phyloP scores from a whole-genome alignment of 1,284 basidiomycete species.

The Cryptococcus hybrid region DNA sequence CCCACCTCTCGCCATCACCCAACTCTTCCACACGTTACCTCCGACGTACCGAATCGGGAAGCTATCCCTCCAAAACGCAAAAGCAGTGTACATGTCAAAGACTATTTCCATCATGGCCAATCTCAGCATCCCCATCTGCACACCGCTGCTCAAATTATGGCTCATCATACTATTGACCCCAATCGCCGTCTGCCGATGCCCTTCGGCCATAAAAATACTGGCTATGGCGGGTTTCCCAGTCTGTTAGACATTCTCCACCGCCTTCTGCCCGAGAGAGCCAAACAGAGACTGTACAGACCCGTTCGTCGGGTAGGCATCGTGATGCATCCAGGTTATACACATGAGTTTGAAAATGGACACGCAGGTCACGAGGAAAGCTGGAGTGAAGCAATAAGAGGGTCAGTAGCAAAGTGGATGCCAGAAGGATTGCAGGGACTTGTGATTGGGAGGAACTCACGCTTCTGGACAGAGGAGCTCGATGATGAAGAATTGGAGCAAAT shows the following conservation, averaged over 20 bases:
- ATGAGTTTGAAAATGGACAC: not conserved
- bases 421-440: constrained; percentile 24
- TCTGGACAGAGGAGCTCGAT: constrained; percentile 39
- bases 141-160: not conserved
- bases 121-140: not conserved
- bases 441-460: constrained; percentile 35
- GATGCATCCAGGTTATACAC: constrained; percentile 6
- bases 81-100: not conserved
- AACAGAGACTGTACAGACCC: constrained; percentile 8
- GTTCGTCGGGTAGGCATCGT: constrained; percentile 5
- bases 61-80: not conserved
- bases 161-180: not conserved
- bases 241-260: constrained; percentile 13
- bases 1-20: not conserved
- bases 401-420: constrained; percentile 34
- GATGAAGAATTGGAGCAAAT: constrained; percentile 38
- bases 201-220: constrained; percentile 15
- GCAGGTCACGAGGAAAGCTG: constrained; percentile 17
- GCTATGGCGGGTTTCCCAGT: constrained; percentile 27
- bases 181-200: constrained; percentile 4
- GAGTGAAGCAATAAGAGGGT: constrained; percentile 11
- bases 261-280: constrained; percentile 12
- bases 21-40: not conserved
- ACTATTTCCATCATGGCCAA: not conserved
- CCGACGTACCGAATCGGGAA: too few species aligned